phyloP scores from a whole-genome alignment of 2,329 filamentous ascomycete genomes.

The Xylaria polymorpha region DNA sequence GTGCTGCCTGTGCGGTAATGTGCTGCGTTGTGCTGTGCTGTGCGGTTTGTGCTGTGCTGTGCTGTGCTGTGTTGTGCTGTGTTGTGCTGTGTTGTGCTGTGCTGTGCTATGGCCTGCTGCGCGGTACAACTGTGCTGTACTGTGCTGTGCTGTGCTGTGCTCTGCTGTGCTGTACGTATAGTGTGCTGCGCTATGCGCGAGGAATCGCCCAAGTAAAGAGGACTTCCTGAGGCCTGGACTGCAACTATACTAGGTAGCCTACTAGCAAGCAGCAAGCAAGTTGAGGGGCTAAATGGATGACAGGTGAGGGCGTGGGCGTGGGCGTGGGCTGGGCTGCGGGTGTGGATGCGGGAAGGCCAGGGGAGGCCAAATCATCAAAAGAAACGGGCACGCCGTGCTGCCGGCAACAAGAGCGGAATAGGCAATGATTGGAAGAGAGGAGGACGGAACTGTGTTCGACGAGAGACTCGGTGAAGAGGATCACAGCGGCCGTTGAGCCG shows the following conservation, averaged over 20 bases:
- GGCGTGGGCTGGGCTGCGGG: slow-evolving; percentile 33
- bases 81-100: slow-evolving; percentile 26
- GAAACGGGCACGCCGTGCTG: slow-evolving; percentile 44
- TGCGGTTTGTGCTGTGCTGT: slow-evolving; percentile 8
- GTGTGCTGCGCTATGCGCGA: slow-evolving; percentile 31
- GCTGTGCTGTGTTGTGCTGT: slow-evolving; percentile 6
- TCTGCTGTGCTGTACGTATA: not conserved
- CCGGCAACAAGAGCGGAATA: slow-evolving; percentile 43
- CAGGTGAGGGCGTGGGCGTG: slow-evolving; percentile 25
- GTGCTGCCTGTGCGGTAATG: slow-evolving; percentile 33
- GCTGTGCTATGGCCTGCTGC: no score
- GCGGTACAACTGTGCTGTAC: slow-evolving; percentile 18
- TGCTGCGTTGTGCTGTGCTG: slow-evolving; percentile 20
- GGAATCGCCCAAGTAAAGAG: slow-evolving; percentile 31
- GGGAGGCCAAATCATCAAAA: slow-evolving; percentile 42
- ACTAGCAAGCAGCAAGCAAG: slow-evolving; percentile 31
- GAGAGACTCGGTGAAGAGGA: slow-evolving; percentile 51
- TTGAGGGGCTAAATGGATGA: slow-evolving; percentile 26
- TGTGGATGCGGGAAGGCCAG: slow-evolving; percentile 42
- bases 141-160: slow-evolving; percentile 12
- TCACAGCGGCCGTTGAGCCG: slow-evolving; percentile 47
- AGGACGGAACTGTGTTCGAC: slow-evolving; percentile 41
- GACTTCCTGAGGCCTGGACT: slow-evolving; percentile 39
- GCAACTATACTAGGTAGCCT: slow-evolving; percentile 28
- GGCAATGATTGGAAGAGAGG: slow-evolving; percentile 48